Conservation (phyloP, 2,329 filamentous ascomycete genomes). For the Pseudogymnoascus sp. region DNA sequence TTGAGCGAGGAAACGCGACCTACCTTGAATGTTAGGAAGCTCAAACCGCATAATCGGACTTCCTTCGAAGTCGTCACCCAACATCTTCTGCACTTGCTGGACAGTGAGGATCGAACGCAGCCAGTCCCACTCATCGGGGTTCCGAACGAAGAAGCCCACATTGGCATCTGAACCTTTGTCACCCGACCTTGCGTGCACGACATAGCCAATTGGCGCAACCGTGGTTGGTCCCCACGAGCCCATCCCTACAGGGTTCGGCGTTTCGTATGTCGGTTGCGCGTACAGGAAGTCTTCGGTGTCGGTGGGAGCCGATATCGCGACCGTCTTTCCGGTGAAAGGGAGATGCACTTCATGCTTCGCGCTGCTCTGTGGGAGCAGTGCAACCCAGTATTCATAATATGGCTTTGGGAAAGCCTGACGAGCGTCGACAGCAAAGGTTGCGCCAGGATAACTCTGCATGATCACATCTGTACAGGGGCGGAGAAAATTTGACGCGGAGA, state of each 20-base stretch:
- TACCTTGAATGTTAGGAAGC: neutral
- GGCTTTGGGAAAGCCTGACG: conserved; percentile 29
- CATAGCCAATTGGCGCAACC: conserved; percentile 12
- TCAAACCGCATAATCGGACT: conserved; percentile 20
- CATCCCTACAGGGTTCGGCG: neutral
- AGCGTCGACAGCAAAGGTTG: conserved; percentile 31
- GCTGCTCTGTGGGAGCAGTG: conserved; percentile 20
- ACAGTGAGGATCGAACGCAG: conserved; percentile 23
- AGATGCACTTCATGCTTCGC: conserved; percentile 18
- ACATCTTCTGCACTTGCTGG: conserved; percentile 19
- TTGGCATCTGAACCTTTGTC: conserved; percentile 32
- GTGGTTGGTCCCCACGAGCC: conserved; percentile 10
- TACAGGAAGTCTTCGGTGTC: conserved; percentile 9
- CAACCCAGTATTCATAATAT: conserved; percentile 24
- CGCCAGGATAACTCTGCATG: conserved; percentile 34
- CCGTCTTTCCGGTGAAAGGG: conserved; percentile 16
- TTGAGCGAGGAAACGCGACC: neutral
- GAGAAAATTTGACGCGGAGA: conserved; percentile 31
- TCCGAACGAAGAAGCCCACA: conserved; percentile 33
- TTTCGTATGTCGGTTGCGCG: conserved; percentile 8
- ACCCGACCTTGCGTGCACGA: conserved; percentile 22
- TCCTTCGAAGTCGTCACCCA: conserved; percentile 21
- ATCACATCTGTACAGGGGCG: conserved; percentile 33
- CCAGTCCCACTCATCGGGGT: conserved; percentile 32
- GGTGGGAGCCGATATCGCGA: conserved; percentile 10